These are phyloP conservation scores for Rhododendron simsii DNA, from an alignment of 148 eudicot genomes.

Conservation along the genomic window DNA sequence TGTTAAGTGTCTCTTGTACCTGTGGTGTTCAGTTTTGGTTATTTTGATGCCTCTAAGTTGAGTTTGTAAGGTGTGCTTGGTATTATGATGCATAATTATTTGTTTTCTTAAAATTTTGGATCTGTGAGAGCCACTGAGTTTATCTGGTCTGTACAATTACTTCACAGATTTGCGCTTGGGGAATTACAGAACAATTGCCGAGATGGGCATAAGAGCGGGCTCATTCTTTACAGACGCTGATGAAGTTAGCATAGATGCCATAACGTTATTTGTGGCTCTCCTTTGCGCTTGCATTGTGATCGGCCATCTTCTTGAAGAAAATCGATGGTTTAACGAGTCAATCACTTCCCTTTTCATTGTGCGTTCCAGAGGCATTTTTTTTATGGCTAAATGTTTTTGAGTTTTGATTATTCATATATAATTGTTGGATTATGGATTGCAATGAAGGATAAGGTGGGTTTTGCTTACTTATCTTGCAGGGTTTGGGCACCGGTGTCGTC, in stretches of 20 bases:
- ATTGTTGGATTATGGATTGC: neutral
- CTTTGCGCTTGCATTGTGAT: constrained; percentile 39
- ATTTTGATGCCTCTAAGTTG: neutral
- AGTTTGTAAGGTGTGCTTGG: neutral
- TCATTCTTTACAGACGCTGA: constrained; percentile 15
- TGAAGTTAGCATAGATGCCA: constrained; percentile 18
- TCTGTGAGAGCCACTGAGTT: neutral
- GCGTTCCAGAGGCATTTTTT: neutral
- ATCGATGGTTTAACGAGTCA: constrained; percentile 39
- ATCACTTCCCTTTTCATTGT: constrained; percentile 34
- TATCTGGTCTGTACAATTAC: neutral
- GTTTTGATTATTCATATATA: too few relatives aligned
- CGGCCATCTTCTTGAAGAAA: constrained; percentile 37
- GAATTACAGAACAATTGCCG: constrained; percentile 7
- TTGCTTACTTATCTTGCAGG: constrained; percentile 27
- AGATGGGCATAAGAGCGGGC: constrained; percentile 12
- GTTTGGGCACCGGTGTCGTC: constrained; percentile 39
- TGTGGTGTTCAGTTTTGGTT: neutral
- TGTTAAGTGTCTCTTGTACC: neutral
- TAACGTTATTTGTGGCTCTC: constrained; percentile 34
- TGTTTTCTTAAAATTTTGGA: neutral
- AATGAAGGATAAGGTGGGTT: neutral
- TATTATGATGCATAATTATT: neutral
- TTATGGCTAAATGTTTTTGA: neutral
- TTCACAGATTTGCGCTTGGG: neutral